phyloP scores from a whole-genome alignment of 2,329 filamentous ascomycete genomes.

The Epichloe sp. region DNA sequence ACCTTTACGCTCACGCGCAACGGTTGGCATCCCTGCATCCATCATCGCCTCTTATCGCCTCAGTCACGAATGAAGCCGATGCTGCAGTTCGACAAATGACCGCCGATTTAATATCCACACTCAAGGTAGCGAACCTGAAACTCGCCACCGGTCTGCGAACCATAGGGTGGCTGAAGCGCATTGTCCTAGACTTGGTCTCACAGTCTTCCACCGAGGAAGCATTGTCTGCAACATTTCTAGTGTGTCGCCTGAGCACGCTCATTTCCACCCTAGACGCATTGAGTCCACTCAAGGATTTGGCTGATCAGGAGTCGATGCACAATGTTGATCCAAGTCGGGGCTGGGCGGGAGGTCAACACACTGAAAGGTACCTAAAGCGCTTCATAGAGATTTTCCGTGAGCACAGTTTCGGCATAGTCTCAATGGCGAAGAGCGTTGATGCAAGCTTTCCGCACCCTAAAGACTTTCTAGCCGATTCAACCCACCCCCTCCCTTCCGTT shows the following conservation, averaged over 20 bases:
- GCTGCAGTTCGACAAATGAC: conserved; percentile 82
- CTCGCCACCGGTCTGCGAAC: conserved; percentile 83
- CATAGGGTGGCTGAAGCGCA: conserved; percentile 77
- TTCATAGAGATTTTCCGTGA: conserved; percentile 97
- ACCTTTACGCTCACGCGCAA: conserved; percentile 87
- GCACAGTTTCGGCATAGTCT: conserved; percentile 91
- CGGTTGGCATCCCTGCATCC: conserved; percentile 75
- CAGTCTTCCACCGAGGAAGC: conserved; percentile 42
- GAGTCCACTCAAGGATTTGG: conserved; percentile 73
- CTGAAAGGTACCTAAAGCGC: conserved; percentile 83
- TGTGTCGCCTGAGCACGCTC: conserved; percentile 72
- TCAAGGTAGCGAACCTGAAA: conserved; percentile 70
- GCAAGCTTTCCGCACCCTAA: conserved; percentile 22
- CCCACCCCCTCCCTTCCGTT: conserved; percentile 58
- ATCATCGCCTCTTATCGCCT: conserved; percentile 58
- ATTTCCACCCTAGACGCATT: conserved; percentile 69
- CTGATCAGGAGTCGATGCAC: conserved; percentile 63
- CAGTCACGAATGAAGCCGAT: conserved; percentile 66
- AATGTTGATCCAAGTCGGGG: conserved; percentile 28
- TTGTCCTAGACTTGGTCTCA: conserved; percentile 59
- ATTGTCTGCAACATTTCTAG: conserved; percentile 72
- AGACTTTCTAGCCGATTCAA: conserved; percentile 16
- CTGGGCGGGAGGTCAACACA: conserved; percentile 73
- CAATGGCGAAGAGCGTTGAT: conserved; percentile 78
- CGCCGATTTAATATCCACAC: conserved; percentile 62